Evolutionary conservation across 306 rosid genomes (phyloP), one percentile per base, ranked within the genome.

Genomic region (Acmispon strigosus): DNA sequence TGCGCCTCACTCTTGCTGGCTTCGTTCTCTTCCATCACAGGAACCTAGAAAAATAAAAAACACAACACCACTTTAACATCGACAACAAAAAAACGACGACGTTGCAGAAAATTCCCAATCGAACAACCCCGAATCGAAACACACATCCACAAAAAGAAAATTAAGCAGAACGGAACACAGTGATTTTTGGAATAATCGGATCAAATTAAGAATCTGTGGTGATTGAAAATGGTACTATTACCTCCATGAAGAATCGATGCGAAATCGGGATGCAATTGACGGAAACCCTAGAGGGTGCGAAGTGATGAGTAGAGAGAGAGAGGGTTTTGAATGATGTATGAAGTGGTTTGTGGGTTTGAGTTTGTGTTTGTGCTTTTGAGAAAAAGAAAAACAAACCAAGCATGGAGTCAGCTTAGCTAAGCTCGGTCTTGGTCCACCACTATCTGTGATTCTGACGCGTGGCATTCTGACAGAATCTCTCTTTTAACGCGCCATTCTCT

Each of bases 1-100:
- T 90, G 97, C 18, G 73, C 89, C 58, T 88, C 96, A 27, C 90
- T 80, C 65, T 65, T 78, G 6, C 71, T 60, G 54, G 37, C 8
- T 41, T 42, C 19, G 55, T 69, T 73, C 78, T 83, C 95, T 66
- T 86, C 98, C 74, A 81, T 74, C 10, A 32, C 89, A 24, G 78
- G 81, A 76, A 71, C 86, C 94, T 89, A 62, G 17, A 77, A 69
- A 51, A 45, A 27, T 1, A 2, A 27, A 4, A 27, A 27, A 2
- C 32, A 44, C 49, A 76, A 59, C 29, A 47, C 14, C 52, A 36
- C 37, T 2, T 17, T 2, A 8, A 59, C 43, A 59, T 77, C 49
- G 0, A 20, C 43, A 41, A n/a, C n/a, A 22, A 49, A 17, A 32
- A 32, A 34, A 71, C 50, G 50, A 59, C 10, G 6, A 32, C 14